Evolutionary conservation across 2,329 filamentous ascomycete species (phyloP).

Genomic region (Elsinoe fawcettii): DNA sequence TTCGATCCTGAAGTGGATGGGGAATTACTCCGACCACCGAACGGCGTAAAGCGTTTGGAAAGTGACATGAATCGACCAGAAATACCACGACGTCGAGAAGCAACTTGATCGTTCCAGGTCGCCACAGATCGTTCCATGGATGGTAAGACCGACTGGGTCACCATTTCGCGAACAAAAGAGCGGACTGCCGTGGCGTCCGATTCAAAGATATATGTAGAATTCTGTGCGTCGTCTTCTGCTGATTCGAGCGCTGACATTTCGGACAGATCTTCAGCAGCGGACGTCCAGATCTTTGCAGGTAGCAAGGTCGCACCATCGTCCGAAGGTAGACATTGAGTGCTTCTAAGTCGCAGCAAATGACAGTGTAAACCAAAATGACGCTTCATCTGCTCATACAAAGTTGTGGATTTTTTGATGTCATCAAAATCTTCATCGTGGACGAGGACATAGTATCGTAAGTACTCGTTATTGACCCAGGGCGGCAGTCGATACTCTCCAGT

Average conservation of each 20-base stretch:
- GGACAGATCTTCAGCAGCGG: slow-evolving; percentile 73
- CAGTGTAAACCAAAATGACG: slow-evolving; percentile 95
- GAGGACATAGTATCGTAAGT: slow-evolving; percentile 89
- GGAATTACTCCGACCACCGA: slow-evolving; percentile 58
- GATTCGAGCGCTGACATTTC: slow-evolving; percentile 53
- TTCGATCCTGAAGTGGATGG: slow-evolving; percentile 52
- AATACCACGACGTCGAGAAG: slow-evolving; percentile 78
- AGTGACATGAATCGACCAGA: slow-evolving; percentile 91
- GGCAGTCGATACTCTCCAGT: slow-evolving; percentile 67
- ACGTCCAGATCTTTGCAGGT: slow-evolving; percentile 80
- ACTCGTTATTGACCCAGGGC: slow-evolving; percentile 83
- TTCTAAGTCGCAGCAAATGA: slow-evolving; percentile 78
- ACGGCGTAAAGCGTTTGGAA: slow-evolving; percentile 80
- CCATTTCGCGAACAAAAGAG: slow-evolving; percentile 87
- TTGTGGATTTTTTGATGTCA: slow-evolving; percentile 77
- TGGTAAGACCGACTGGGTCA: slow-evolving; percentile 87
- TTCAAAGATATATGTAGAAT: slow-evolving; percentile 76
- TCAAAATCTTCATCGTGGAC: slow-evolving; percentile 90
- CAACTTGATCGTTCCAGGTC: slow-evolving; percentile 95
- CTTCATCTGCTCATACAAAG: slow-evolving; percentile 97
- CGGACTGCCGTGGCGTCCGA: slow-evolving; percentile 83
- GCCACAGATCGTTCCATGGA: slow-evolving; percentile 91
- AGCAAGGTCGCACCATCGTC: slow-evolving; percentile 85
- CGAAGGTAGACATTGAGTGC: slow-evolving; percentile 74
- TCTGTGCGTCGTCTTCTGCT: slow-evolving; percentile 62